Conservation (phyloP, 345 rosid genomes). For the Salix purpurea region DNA sequence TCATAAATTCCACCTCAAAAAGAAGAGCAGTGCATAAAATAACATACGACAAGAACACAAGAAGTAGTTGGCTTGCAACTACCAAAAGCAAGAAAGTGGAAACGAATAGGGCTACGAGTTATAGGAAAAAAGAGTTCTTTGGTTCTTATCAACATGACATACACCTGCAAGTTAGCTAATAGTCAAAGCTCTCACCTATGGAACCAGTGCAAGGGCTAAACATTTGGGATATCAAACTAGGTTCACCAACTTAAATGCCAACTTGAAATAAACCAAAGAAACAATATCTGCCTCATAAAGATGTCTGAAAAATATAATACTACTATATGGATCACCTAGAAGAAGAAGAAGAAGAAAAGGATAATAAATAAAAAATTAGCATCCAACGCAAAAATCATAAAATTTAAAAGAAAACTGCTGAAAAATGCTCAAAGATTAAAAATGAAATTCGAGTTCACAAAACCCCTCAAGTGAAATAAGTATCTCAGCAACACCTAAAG, state of each 20-base stretch:
- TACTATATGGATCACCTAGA: not conserved
- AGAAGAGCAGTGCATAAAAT: too few relatives aligned
- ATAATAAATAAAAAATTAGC: not conserved
- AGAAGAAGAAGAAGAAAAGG: not conserved
- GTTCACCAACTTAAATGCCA: not conserved
- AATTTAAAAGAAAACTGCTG: not conserved
- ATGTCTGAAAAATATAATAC: not conserved
- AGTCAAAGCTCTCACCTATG: not conserved
- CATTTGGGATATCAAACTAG: not conserved
- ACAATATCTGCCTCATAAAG: not conserved
- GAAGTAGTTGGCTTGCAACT: too few relatives aligned
- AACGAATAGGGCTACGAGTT: not conserved
- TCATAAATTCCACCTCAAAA: too few relatives aligned
- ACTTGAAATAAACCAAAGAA: not conserved
- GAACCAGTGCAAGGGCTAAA: not conserved
- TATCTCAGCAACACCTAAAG: not conserved
- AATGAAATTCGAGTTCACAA: not conserved
- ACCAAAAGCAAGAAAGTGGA: too few relatives aligned
- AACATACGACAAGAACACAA: too few relatives aligned
- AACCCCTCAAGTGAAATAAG: not conserved
- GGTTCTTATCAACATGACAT: conserved; percentile 11
- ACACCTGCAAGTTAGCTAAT: conserved; percentile 3
- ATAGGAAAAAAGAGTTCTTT: not conserved
- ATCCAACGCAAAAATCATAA: not conserved
- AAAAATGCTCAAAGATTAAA: not conserved